phyloP scores from a whole-genome alignment of 2,329 filamentous ascomycete species.

The Blastomyces parvus region DNA sequence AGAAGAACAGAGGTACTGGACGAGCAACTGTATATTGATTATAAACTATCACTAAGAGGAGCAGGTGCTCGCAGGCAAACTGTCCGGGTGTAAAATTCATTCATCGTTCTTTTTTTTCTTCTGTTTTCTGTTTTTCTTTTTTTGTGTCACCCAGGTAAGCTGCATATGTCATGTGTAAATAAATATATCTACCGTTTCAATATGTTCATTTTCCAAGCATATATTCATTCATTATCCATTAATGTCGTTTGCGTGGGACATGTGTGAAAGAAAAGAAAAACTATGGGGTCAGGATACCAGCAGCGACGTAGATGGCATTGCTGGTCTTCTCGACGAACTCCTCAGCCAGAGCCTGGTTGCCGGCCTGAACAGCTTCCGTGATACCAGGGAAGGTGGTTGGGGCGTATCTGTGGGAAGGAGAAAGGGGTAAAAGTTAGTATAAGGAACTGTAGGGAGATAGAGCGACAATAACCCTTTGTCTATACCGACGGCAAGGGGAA shows the following conservation, averaged over 20 bases:
- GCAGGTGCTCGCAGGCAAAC: not conserved
- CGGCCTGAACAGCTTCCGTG: conserved; percentile 21
- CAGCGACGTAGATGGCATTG: conserved; percentile 19
- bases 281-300: conserved; percentile 16
- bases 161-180: not conserved
- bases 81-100: not conserved
- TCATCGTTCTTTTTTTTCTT: not conserved
- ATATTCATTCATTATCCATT: conserved; percentile 3
- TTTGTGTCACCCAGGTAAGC: not conserved
- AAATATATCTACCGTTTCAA: not conserved
- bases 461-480: not conserved
- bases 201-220: not conserved
- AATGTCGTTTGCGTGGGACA: not conserved
- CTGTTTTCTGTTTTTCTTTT: not conserved
- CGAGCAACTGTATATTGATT: not conserved
- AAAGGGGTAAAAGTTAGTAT: not conserved
- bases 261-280: not conserved
- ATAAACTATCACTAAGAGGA: not conserved
- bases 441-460: not conserved
- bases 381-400: conserved; percentile 21
- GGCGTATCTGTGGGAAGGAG: conserved; percentile 15
- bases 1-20: not conserved
- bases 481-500: not conserved
- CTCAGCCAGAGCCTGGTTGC: conserved; percentile 18
- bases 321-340: conserved; percentile 20